Evolutionary conservation across 345 rosid species (phyloP).

Genomic region (Populus simonii): DNA sequence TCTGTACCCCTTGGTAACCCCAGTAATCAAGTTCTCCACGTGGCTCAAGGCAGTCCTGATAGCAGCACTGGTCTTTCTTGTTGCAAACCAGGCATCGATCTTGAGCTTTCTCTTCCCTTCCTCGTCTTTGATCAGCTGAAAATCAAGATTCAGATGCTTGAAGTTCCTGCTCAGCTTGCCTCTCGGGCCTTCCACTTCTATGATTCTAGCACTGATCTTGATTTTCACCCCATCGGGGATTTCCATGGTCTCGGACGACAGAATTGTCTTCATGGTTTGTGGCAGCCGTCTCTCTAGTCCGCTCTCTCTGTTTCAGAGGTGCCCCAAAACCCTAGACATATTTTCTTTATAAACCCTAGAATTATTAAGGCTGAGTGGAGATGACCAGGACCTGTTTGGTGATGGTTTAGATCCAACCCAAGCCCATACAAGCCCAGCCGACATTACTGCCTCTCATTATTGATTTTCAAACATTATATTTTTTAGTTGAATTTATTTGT

Average conservation of each 20-base stretch:
- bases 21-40: conserved; percentile 44
- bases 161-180: conserved; percentile 59
- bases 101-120: conserved; percentile 26
- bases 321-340: background rate
- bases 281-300: background rate
- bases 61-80: conserved; percentile 30
- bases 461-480: too few species aligned
- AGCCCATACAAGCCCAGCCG: too few species aligned
- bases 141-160: conserved; percentile 68
- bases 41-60: conserved; percentile 48
- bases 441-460: too few species aligned
- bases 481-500: too few species aligned
- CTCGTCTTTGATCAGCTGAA: conserved; percentile 35
- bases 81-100: conserved; percentile 33
- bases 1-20: conserved; percentile 50
- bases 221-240: conserved; percentile 54
- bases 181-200: conserved; percentile 54
- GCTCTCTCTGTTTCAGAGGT: background rate
- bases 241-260: conserved; percentile 59
- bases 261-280: conserved; percentile 5
- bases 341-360: background rate
- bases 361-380: background rate
- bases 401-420: too few species aligned
- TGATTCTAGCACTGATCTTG: conserved; percentile 52
- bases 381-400: too few species aligned